These are phyloP conservation scores for Haematococcus sp. DNA, from an alignment of 139 green algal genomes.

Conservation along the genomic window DNA sequence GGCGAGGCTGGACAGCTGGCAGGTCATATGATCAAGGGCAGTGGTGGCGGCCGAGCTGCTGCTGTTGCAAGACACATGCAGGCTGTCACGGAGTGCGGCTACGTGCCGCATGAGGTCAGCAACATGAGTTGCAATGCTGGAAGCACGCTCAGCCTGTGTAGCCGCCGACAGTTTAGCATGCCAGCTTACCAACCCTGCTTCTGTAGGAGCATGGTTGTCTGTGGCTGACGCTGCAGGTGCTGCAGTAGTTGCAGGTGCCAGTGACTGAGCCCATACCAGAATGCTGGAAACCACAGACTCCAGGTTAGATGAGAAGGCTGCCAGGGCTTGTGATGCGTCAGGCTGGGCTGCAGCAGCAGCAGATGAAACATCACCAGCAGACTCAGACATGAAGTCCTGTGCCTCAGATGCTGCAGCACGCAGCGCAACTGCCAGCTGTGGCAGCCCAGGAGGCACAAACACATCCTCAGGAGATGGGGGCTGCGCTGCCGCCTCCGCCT, in stretches of 20 bases:
- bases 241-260: slow-evolving; percentile 6
- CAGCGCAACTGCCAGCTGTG: slow-evolving; percentile 24
- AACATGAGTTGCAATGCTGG: background rate
- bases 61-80: background rate
- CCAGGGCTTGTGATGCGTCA: background rate
- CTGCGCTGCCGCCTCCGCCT: slow-evolving; percentile 2
- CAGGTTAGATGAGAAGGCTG: slow-evolving; percentile 16
- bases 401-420: slow-evolving; percentile 19
- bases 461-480: background rate
- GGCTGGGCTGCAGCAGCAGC: background rate
- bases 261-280: slow-evolving; percentile 69
- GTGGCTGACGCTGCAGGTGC: background rate
- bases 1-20: slow-evolving; percentile 26
- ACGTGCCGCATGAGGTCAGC: slow-evolving; percentile 1
- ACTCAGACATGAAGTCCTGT: background rate
- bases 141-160: background rate
- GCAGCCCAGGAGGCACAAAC: slow-evolving; percentile 37
- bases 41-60: background rate
- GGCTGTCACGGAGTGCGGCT: background rate
- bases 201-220: background rate
- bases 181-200: slow-evolving; percentile 11
- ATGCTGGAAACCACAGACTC: slow-evolving; percentile 44
- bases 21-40: background rate
- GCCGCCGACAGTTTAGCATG: slow-evolving; percentile 11
- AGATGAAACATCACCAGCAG: too few species aligned